Evolutionary conservation across 2,329 filamentous ascomycete genomes (phyloP).

Genomic region (Sporothrix variecibatus): DNA sequence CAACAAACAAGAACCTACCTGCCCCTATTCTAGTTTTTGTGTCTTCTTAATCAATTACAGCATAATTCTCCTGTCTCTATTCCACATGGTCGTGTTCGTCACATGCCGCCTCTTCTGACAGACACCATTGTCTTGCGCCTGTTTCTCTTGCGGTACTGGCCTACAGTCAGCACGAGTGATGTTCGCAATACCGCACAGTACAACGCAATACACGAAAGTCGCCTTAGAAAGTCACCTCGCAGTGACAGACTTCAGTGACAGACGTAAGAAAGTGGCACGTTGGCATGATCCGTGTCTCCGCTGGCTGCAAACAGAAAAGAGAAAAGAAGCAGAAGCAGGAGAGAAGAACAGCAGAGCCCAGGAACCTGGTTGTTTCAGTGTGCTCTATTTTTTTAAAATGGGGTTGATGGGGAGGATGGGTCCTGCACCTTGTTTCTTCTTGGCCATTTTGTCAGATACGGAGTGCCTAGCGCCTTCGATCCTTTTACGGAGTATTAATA

Average conservation of each 20-base stretch:
- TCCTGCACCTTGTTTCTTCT: neutral
- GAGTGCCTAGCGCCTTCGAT: neutral
- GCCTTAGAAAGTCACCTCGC: neutral
- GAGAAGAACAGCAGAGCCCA: neutral
- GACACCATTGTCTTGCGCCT: constrained; percentile 9
- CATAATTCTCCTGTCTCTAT: neutral
- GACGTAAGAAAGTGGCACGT: neutral
- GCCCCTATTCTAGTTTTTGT: neutral
- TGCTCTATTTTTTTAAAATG: neutral
- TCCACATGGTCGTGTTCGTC: neutral
- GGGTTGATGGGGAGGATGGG: neutral
- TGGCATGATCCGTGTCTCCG: constrained; percentile 6
- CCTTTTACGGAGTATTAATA: neutral
- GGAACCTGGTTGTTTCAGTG: constrained; percentile 3
- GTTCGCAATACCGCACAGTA: neutral
- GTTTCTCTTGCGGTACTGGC: neutral
- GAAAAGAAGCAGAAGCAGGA: neutral
- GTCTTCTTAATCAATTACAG: neutral
- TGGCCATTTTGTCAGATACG: neutral
- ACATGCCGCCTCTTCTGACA: constrained; percentile 4
- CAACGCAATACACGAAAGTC: neutral
- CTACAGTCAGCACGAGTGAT: neutral
- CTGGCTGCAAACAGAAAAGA: constrained; percentile 17
- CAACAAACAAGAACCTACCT: neutral
- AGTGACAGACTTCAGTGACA: neutral